phyloP scores from a whole-genome alignment of 164 flowering plant species.

The Tetrastigma voinierianum region DNA sequence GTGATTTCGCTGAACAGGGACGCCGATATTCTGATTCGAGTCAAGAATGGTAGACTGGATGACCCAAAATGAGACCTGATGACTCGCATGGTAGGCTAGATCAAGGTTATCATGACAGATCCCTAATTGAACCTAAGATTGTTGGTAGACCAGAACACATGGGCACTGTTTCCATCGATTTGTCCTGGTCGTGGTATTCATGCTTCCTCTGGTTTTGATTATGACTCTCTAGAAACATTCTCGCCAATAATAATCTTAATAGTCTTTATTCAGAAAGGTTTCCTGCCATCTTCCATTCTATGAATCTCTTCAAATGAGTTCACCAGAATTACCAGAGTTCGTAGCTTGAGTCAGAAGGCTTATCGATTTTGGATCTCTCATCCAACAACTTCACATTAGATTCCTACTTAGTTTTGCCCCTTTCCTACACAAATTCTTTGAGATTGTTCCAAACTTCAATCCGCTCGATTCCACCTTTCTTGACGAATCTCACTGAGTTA shows the following conservation, averaged over 20 bases:
- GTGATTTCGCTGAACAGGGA: constrained; percentile 10
- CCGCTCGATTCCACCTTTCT: constrained; percentile 52
- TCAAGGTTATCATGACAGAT: no score
- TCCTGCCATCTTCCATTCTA: constrained; percentile 42
- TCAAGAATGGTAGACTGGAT: constrained; percentile 19
- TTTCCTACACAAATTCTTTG: constrained; percentile 39
- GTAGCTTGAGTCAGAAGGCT: constrained; percentile 24
- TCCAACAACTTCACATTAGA: constrained; percentile 57
- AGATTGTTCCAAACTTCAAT: constrained; percentile 33
- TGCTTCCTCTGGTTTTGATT: no score
- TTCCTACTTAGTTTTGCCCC: constrained; percentile 44
- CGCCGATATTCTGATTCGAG: constrained; percentile 22
- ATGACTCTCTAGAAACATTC: constrained; percentile 45
- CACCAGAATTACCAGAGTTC: constrained; percentile 44
- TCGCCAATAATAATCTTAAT: constrained; percentile 33
- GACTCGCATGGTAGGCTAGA: no score
- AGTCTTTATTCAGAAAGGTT: constrained; percentile 22
- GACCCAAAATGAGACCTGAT: no score
- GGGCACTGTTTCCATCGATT: constrained; percentile 34
- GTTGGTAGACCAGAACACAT: neutral
- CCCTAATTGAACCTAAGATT: no score
- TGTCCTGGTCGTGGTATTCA: constrained; percentile 27
- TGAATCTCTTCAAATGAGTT: constrained; percentile 48
- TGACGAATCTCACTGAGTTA: constrained; percentile 52
- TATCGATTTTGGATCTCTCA: constrained; percentile 42